A percentile compares a stretch with the other conserved stretches of the same genome.
phyloP scores from a whole-genome alignment of 257 asterid species.

The Solanum ossicruentum region DNA sequence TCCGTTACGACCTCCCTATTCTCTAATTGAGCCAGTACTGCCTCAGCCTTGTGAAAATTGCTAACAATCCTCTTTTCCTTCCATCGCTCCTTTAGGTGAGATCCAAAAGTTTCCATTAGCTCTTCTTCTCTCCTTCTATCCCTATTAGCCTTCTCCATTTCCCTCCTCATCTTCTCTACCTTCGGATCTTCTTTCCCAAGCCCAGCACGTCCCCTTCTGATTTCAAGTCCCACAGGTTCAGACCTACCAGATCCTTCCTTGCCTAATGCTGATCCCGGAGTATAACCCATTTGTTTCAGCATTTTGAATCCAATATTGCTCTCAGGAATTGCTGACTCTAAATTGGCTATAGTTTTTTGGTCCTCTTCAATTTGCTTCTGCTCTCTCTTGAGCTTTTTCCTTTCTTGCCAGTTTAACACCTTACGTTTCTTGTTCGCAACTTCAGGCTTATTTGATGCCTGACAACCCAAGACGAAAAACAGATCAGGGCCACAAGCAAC shows the following conservation, averaged over 20 bases:
- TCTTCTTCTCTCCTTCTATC: slow-evolving; percentile 36
- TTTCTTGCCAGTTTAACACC: slow-evolving; percentile 51
- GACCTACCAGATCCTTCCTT: slow-evolving; percentile 73
- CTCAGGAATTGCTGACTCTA: slow-evolving; percentile 74
- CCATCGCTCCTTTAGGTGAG: slow-evolving; percentile 78
- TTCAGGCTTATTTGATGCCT: slow-evolving; percentile 31
- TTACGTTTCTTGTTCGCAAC: slow-evolving; percentile 36
- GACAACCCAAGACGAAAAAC: not conserved
- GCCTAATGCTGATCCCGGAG: slow-evolving; percentile 86
- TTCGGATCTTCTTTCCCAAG: slow-evolving; percentile 69
- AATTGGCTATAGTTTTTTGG: slow-evolving; percentile 40
- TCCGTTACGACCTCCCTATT: slow-evolving; percentile 56
- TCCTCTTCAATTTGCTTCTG: slow-evolving; percentile 68
- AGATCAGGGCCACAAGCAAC: not conserved
- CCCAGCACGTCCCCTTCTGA: slow-evolving; percentile 80
- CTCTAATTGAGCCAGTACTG: slow-evolving; percentile 83
- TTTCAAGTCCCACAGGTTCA: slow-evolving; percentile 69
- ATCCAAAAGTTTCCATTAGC: slow-evolving; percentile 62
- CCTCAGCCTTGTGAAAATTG: slow-evolving; percentile 74
- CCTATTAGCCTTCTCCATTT: slow-evolving; percentile 36
- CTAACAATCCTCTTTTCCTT: slow-evolving; percentile 47
- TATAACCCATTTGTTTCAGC: slow-evolving; percentile 90
- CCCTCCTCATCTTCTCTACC: slow-evolving; percentile 54
- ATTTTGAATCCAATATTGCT: slow-evolving; percentile 88
- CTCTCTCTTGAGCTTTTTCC: slow-evolving; percentile 47